Conservation (phyloP, 2,329 filamentous ascomycete species). For the Aspergillus oerlinghausenensis region DNA sequence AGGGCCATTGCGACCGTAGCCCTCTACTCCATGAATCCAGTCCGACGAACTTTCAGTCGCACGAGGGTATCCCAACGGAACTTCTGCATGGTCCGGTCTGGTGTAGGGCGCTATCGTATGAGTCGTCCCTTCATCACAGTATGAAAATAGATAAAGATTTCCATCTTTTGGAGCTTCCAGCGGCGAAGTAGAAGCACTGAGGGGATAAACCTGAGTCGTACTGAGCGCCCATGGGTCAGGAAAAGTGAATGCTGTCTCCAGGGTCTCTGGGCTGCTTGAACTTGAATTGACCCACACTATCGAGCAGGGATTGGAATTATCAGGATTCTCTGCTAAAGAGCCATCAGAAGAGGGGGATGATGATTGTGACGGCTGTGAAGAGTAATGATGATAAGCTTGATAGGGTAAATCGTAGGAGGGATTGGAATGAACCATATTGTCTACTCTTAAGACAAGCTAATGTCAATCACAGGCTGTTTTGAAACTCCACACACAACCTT, state of each 20-base stretch:
- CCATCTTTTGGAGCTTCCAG: slow-evolving; percentile 5
- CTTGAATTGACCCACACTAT: slow-evolving; percentile 19
- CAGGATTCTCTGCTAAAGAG: slow-evolving; percentile 10
- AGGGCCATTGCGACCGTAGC: slow-evolving; percentile 1
- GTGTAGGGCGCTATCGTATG: slow-evolving; percentile 11
- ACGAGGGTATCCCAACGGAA: slow-evolving; percentile 5
- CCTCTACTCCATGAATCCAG: slow-evolving; percentile 11
- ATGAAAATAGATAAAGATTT: slow-evolving; percentile 9
- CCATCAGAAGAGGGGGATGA: slow-evolving; percentile 10
- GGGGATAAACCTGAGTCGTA: slow-evolving; percentile 9
- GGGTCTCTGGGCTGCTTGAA: slow-evolving; percentile 17
- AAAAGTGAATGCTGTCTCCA: slow-evolving; percentile 13
- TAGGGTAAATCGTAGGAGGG: slow-evolving; percentile 16
- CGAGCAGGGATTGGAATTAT: slow-evolving; percentile 14
- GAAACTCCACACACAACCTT: not conserved
- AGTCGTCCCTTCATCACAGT: slow-evolving; percentile 6
- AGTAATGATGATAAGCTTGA: slow-evolving; percentile 14
- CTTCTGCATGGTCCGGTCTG: slow-evolving; percentile 11
- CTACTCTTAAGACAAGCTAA: slow-evolving; percentile 1
- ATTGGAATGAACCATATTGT: slow-evolving; percentile 22
- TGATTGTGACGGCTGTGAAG: slow-evolving; percentile 16
- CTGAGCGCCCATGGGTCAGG: slow-evolving; percentile 12
- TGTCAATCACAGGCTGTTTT: not conserved
- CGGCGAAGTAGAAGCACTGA: slow-evolving; percentile 10
- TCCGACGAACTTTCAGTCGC: slow-evolving; percentile 6